Conservation (phyloP, 805 yeast species). For the Kurtzmaniella cleridarum region DNA sequence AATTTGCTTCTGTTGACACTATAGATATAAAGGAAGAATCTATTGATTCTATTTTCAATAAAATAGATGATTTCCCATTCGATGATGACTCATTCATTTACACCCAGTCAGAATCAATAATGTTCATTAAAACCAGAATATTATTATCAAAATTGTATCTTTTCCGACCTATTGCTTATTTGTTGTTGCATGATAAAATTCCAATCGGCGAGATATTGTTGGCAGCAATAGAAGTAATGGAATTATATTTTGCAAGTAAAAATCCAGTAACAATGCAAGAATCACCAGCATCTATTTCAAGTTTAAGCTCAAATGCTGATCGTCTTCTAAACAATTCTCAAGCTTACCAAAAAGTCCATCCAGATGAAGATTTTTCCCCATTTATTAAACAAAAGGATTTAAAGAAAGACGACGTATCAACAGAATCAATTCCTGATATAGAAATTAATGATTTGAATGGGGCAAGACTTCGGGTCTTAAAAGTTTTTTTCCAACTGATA, state of each 20-base stretch:
- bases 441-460: conserved; percentile 14
- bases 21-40: conserved; percentile 4
- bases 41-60: conserved; percentile 12
- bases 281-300: background rate
- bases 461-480: conserved; percentile 21
- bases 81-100: conserved; percentile 28
- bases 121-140: conserved; percentile 34
- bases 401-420: conserved; percentile 4
- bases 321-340: conserved; percentile 9
- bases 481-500: conserved; percentile 21
- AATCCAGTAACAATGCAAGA: background rate
- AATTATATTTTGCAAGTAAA: background rate
- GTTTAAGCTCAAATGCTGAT: background rate
- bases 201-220: conserved; percentile 19
- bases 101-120: conserved; percentile 32
- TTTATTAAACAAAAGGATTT: conserved; percentile 12
- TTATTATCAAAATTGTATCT: conserved; percentile 26
- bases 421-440: conserved; percentile 8
- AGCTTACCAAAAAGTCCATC: conserved; percentile 20
- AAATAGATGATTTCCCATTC: conserved; percentile 28
- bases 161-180: conserved; percentile 30
- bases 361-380: conserved; percentile 27
- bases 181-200: conserved; percentile 25
- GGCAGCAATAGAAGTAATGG: conserved; percentile 17
- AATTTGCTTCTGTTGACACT: background rate